Percentiles rank a stretch among this genome's conserved stretches.
These are phyloP conservation scores for Penicillium paradoxum DNA, from an alignment of 495 filamentous ascomycete genomes.

Conservation along the genomic window DNA sequence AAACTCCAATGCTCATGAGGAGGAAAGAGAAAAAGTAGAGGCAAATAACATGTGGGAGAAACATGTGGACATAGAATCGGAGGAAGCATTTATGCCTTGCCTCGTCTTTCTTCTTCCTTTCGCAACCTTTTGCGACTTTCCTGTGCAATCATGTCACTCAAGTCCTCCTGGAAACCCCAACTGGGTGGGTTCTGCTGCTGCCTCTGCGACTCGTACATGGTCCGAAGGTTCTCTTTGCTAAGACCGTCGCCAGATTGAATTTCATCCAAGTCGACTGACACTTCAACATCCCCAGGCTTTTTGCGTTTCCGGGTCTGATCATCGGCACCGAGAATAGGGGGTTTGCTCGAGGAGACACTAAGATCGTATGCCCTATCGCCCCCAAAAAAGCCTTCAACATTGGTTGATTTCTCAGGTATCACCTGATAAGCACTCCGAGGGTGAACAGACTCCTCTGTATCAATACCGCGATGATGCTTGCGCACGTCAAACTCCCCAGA, in stretches of 20 bases:
- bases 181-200: slow-evolving; percentile 63
- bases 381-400: slow-evolving; percentile 90
- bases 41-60: too few species aligned
- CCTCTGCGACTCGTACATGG: slow-evolving; percentile 71
- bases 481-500: slow-evolving; percentile 87
- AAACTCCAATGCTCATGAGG: slow-evolving; percentile 1
- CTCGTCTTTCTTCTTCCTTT: slow-evolving; percentile 72
- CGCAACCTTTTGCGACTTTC: slow-evolving; percentile 86
- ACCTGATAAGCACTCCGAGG: slow-evolving; percentile 82
- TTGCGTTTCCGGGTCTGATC: slow-evolving; percentile 81
- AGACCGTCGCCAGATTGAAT: slow-evolving; percentile 67
- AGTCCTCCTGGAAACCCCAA: slow-evolving; percentile 86
- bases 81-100: slow-evolving; percentile 34
- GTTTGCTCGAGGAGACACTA: slow-evolving; percentile 43
- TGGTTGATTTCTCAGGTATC: slow-evolving; percentile 77
- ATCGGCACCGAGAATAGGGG: slow-evolving; percentile 74
- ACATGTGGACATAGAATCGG: background rate
- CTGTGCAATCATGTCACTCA: slow-evolving; percentile 94
- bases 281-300: slow-evolving; percentile 92
- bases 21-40: background rate
- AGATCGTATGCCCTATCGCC: slow-evolving; percentile 91
- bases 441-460: slow-evolving; percentile 75
- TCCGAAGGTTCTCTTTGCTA: slow-evolving; percentile 59
- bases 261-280: slow-evolving; percentile 79
- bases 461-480: slow-evolving; percentile 78